Evolutionary conservation across 805 yeast species (phyloP).

Genomic region (Ogataea pini): DNA sequence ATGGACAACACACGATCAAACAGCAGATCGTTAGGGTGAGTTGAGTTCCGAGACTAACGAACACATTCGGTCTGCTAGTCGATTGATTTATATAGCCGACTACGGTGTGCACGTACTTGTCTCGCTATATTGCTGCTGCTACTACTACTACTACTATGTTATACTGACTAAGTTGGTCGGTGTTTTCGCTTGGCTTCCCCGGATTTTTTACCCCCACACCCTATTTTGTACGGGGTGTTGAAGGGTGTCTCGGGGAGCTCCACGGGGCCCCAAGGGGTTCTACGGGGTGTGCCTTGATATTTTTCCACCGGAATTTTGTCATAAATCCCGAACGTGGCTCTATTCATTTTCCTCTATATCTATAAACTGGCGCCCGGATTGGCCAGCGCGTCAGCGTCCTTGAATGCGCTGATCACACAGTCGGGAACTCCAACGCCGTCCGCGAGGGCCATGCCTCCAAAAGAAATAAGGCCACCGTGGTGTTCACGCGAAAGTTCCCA

Average conservation of each 20-base stretch:
- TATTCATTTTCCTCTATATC: not conserved
- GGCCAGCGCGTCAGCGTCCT: constrained; percentile 47
- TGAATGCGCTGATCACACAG: constrained; percentile 65
- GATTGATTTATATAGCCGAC: not conserved
- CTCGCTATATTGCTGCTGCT: not conserved
- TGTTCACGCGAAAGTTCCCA: constrained; percentile 35
- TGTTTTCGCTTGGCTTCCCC: not conserved
- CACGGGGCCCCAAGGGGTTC: constrained; percentile 3
- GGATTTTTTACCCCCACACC: constrained; percentile 6
- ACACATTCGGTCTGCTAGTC: not conserved
- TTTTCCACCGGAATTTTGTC: not conserved
- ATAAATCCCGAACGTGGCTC: not conserved
- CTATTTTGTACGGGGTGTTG: constrained; percentile 6
- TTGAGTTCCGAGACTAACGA: too few species aligned
- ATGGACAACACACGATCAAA: not conserved
- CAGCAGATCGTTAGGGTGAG: not conserved
- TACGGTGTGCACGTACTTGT: not conserved
- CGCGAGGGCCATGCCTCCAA: constrained; percentile 82
- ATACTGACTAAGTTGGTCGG: not conserved
- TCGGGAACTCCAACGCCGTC: constrained; percentile 90
- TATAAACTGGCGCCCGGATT: not conserved
- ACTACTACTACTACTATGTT: not conserved
- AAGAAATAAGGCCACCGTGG: constrained; percentile 44
- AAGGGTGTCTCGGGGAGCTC: not conserved
- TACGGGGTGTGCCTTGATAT: not conserved